phyloP scores from a whole-genome alignment of 2,329 filamentous ascomycete genomes.

The Emmonsiellopsis sp. region DNA sequence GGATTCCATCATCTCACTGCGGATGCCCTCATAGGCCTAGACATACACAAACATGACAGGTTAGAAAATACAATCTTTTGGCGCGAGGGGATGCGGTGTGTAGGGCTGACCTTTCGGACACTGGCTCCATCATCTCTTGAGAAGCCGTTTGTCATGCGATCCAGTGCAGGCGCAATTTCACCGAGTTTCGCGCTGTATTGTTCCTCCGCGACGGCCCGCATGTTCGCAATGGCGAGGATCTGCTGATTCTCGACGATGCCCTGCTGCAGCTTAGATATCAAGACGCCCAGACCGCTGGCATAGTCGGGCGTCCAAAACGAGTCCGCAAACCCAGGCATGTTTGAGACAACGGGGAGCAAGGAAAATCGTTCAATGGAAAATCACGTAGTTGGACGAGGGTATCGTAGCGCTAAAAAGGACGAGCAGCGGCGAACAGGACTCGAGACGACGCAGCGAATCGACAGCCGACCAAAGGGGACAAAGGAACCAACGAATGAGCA shows the following conservation, averaged over 20 bases:
- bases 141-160: slow-evolving; percentile 75
- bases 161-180: slow-evolving; percentile 72
- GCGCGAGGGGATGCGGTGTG: too few relatives aligned
- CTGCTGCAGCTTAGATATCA: slow-evolving; percentile 95
- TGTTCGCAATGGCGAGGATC: slow-evolving; percentile 76
- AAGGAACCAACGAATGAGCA: too few relatives aligned
- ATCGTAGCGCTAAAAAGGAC: background rate
- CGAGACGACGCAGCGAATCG: too few relatives aligned
- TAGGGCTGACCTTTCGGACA: slow-evolving; percentile 66
- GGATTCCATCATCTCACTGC: slow-evolving; percentile 84
- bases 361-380: background rate
- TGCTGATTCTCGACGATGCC: slow-evolving; percentile 93
- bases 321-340: slow-evolving; percentile 82
- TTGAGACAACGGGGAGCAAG: slow-evolving; percentile 20
- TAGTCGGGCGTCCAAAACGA: slow-evolving; percentile 99
- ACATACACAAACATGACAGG: slow-evolving; percentile 5
- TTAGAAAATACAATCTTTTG: background rate
- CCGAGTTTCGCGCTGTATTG: slow-evolving; percentile 69
- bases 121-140: slow-evolving; percentile 88
- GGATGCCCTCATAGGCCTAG: slow-evolving; percentile 88
- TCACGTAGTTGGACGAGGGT: background rate
- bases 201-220: slow-evolving; percentile 95
- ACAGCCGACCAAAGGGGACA: too few relatives aligned
- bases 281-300: slow-evolving; percentile 85
- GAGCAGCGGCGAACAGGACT: background rate